Percentiles rank a stretch among this genome's conserved stretches.
Conservation (phyloP, 345 rosid genomes). For the Rhodamnia rubescens region DNA sequence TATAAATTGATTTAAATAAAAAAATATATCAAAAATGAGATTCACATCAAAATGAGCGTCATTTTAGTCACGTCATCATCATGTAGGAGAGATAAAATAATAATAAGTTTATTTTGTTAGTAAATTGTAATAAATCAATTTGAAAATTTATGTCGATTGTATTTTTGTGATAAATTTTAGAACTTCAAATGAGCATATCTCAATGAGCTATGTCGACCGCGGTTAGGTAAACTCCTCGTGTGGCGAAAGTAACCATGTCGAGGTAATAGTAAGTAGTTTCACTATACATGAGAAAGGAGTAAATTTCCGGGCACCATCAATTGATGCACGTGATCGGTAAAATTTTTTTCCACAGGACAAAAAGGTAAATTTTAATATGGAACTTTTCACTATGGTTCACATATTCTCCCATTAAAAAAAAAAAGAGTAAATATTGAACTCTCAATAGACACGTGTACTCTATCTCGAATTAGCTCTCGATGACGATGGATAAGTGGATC, state of each 20-base stretch:
- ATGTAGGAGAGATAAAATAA: no score
- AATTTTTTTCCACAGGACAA: not conserved
- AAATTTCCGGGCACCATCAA: not conserved
- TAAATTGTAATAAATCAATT: no score
- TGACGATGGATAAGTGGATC: not conserved
- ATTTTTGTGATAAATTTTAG: no score
- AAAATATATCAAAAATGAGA: no score
- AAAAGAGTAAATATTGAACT: not conserved
- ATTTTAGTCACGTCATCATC: no score
- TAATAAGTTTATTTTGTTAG: no score
- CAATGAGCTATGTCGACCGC: not conserved
- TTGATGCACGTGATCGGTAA: not conserved
- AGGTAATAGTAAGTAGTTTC: not conserved
- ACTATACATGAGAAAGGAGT: not conserved
- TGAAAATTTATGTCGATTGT: no score
- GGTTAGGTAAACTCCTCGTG: rapidly evolving
- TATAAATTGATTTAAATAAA: no score
- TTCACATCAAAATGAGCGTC: no score
- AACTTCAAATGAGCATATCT: no score
- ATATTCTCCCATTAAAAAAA: not conserved
- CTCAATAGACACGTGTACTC: not conserved
- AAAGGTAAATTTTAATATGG: not conserved
- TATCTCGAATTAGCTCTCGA: not conserved
- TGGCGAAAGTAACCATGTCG: not conserved
- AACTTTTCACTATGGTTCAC: not conserved